Conservation (phyloP, 495 filamentous ascomycete genomes). For the Daldinia grandis region DNA sequence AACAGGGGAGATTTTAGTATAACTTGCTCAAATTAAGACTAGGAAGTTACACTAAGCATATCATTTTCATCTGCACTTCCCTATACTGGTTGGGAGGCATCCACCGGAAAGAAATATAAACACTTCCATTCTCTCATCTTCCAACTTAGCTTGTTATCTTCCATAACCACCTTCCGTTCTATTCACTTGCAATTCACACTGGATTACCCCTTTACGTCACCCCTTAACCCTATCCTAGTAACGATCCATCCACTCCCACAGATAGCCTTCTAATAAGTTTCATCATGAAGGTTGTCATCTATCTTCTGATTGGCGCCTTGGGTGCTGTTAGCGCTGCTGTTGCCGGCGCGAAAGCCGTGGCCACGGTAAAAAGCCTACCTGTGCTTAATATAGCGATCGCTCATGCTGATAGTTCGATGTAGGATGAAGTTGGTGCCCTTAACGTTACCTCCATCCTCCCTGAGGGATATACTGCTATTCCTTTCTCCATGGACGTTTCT, state of each 20-base stretch:
- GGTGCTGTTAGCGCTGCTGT: background rate
- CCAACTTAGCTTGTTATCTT: background rate
- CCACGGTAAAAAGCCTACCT: background rate
- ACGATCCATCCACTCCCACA: background rate
- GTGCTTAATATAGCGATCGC: background rate
- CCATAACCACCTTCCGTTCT: background rate
- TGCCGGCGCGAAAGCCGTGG: background rate
- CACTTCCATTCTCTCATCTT: background rate
- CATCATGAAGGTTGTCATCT: conserved; percentile 19
- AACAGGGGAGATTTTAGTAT: background rate
- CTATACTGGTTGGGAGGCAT: background rate
- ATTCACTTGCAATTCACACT: background rate
- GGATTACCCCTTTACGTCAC: too few relatives aligned
- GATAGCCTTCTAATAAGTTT: too few relatives aligned
- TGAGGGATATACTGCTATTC: conserved; percentile 23
- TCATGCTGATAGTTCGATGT: background rate
- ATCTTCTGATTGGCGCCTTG: background rate
- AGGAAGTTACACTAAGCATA: background rate
- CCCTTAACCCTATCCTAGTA: background rate
- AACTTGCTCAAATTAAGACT: background rate
- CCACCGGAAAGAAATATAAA: too few relatives aligned
- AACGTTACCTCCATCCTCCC: background rate
- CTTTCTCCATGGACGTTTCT: conserved; percentile 23
- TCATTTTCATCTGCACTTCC: background rate
- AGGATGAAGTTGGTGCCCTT: background rate